Evolutionary conservation across 1,284 basidiomycete species (phyloP).

Genomic region (Meripilus lineatus): DNA sequence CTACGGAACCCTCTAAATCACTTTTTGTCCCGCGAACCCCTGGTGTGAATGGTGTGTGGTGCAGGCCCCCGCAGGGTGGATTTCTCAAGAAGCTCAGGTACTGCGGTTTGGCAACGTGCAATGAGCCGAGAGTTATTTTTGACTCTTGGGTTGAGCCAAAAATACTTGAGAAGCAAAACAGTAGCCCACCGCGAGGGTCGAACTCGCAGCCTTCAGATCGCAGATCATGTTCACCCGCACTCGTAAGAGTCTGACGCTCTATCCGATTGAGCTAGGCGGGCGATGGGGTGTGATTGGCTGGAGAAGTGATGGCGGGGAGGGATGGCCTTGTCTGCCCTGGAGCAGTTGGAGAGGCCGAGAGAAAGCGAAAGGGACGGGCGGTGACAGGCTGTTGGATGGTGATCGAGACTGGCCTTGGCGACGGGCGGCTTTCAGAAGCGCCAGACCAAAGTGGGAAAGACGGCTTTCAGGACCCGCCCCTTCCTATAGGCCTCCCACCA

Average conservation of each 20-base stretch:
- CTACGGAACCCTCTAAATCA: not conserved
- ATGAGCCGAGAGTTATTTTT: too few relatives aligned
- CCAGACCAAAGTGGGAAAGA: not conserved
- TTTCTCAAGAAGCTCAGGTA: too few relatives aligned
- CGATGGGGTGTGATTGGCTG: not conserved
- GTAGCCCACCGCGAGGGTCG: constrained; percentile 88
- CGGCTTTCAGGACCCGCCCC: not conserved
- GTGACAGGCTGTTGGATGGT: too few relatives aligned
- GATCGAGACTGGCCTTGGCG: not conserved
- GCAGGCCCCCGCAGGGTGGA: too few relatives aligned
- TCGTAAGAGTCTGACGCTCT: constrained; percentile 11
- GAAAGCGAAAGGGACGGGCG: not conserved
- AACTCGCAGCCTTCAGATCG: constrained; percentile 87
- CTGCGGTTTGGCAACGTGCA: too few relatives aligned
- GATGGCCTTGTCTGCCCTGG: not conserved
- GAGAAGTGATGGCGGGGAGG: not conserved
- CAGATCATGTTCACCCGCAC: constrained; percentile 2
- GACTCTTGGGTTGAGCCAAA: too few relatives aligned
- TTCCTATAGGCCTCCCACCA: not conserved
- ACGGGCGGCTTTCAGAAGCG: not conserved
- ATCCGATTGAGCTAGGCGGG: constrained; percentile 12
- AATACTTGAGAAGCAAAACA: not conserved
- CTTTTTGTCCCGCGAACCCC: too few relatives aligned
- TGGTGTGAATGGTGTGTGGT: too few relatives aligned
- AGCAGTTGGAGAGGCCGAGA: not conserved